Base-by-base conservation (phyloP, 345 rosid genomes). In the Salix caprea region DNA sequence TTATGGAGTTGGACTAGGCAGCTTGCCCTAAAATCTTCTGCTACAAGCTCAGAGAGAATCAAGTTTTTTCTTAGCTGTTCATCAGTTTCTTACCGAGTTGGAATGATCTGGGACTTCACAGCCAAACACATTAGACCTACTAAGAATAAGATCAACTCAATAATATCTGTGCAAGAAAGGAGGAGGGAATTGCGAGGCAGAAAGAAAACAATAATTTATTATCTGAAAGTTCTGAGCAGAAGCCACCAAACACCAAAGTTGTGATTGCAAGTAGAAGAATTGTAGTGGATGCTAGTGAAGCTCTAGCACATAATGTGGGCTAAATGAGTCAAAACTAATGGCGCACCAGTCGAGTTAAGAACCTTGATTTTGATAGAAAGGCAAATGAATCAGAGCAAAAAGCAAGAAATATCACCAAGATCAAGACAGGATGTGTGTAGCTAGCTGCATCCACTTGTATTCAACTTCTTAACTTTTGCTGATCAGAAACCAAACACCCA, bases 341-440 rank as follows among this genome's bases (percentile, higher is more conserved):
- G 13, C 26, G 34, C 48, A 67, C 78, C 78, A 81, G 83, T 83
- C 82, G 69, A 81, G 81, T 79, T 54, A 69, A 69, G 89, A 87
- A 90, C 87, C 84, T 81, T 82, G 88, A 88, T 84, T 77, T 80
- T 77, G 85, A 90, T 83, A 83, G 91, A 86, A 84, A 88, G 91
- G 92, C 92, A 94, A 94, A 92, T 86, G 90, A 84, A 92, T 88
- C 87, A 78, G 87, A 90, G 90, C 89, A 89, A 90, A 90, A 91
- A 84, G 89, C 85, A 75, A 83, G 89, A 72, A 87, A 83, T 69
- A 68, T 84, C 78, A 80, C 70, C 77, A 79, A 77, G 73, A 86
- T 79, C 44, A 83, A 79, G 93, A 89, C 90, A 86, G 76, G 74
- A 82, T 81, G 86, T 82, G 76, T 79, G 81, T 80, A 82, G 85